These are phyloP conservation scores for Ophiocordyceps camponoti-rufipedis DNA, from an alignment of 2,329 filamentous ascomycete genomes.

Conservation along the genomic window DNA sequence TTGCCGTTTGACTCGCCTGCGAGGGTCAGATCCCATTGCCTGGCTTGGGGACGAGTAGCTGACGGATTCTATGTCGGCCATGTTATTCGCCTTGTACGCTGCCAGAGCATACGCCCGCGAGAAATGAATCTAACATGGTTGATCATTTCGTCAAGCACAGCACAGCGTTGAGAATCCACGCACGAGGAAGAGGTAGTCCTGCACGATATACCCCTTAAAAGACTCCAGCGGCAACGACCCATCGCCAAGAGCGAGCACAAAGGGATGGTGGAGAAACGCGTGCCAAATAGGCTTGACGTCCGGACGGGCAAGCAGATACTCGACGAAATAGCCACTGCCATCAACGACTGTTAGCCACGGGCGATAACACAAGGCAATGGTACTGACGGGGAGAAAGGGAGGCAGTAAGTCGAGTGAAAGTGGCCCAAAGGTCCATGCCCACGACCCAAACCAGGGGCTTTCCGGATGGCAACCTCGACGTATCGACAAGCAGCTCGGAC, in stretches of 20 bases:
- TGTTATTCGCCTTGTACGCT: constrained; percentile 63
- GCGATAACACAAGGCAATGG: neutral
- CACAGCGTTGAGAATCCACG: constrained; percentile 5
- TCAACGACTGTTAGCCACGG: neutral
- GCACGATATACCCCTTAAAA: constrained; percentile 79
- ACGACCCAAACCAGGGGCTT: constrained; percentile 41
- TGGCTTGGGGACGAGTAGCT: too few species aligned
- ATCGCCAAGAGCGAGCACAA: constrained; percentile 58
- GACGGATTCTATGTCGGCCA: constrained; percentile 54
- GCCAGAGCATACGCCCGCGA: constrained; percentile 71
- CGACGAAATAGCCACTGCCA: constrained; percentile 54
- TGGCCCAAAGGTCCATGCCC: constrained; percentile 62
- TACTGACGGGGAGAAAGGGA: constrained; percentile 50
- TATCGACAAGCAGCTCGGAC: constrained; percentile 54
- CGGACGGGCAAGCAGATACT: constrained; percentile 59
- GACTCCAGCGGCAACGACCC: constrained; percentile 56
- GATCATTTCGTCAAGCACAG: too few species aligned
- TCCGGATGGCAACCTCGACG: constrained; percentile 51
- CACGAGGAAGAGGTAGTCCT: constrained; percentile 83
- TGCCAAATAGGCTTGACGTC: constrained; percentile 63
- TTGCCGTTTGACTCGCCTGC: constrained; percentile 38
- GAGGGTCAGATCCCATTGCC: neutral
- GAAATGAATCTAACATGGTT: constrained; percentile 63
- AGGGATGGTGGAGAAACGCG: constrained; percentile 61
- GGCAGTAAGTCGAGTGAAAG: constrained; percentile 50